Evolutionary conservation across 1,139 yeast species (phyloP).

Genomic region (Wickerhamomyces sp.): DNA sequence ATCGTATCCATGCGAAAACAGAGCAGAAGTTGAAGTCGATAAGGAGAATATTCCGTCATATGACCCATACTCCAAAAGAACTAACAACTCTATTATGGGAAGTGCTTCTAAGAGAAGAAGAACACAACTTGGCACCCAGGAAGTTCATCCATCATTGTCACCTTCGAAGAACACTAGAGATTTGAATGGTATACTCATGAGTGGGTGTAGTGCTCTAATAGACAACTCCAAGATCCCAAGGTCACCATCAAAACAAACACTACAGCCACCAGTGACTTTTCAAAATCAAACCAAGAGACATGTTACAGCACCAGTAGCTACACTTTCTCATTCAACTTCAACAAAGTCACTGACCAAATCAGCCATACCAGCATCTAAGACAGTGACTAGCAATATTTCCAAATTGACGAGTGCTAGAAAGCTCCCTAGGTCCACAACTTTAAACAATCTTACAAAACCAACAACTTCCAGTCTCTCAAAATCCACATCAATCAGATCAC

Average conservation of each 20-base stretch:
- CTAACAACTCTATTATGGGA: conserved; percentile 11
- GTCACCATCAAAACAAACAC: conserved; percentile 5
- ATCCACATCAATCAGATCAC: conserved; percentile 13
- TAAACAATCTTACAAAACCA: conserved; percentile 17
- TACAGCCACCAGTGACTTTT: conserved; percentile 1
- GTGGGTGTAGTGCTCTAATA: not conserved
- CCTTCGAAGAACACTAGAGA: conserved; percentile 9
- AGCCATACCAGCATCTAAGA: conserved; percentile 7
- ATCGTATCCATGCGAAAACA: not conserved
- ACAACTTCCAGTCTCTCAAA: conserved; percentile 19
- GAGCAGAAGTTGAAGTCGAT: conserved; percentile 16
- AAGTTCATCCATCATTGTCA: conserved; percentile 8
- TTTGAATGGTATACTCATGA: conserved; percentile 5
- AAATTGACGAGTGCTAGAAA: conserved; percentile 10
- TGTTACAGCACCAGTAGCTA: not conserved
- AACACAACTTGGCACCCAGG: conserved; percentile 16
- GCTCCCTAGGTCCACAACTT: conserved; percentile 18
- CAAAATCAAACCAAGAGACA: not conserved
- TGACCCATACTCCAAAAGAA: conserved; percentile 20
- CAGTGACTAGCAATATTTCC: conserved; percentile 10
- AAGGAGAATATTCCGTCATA: conserved; percentile 21
- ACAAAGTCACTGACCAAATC: conserved; percentile 4
- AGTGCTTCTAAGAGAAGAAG: conserved; percentile 19
- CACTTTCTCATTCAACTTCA: conserved; percentile 5
- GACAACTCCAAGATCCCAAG: conserved; percentile 4